These are phyloP conservation scores for Chamaenerion angustifolium DNA, from an alignment of 345 rosid species.

Conservation along the genomic window DNA sequence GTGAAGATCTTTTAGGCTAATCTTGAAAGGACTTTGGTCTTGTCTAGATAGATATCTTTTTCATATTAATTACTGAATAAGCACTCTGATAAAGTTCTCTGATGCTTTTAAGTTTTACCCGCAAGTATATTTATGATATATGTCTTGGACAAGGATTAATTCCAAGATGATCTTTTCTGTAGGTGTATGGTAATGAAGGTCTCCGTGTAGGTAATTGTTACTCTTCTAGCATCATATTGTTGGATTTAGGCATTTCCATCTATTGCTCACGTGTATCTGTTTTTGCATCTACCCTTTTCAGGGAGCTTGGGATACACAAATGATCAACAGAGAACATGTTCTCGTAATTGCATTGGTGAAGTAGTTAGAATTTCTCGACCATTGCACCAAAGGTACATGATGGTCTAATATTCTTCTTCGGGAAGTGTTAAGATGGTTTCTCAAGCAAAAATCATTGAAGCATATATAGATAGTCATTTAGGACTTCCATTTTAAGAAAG, in stretches of 20 bases:
- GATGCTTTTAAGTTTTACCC: background rate
- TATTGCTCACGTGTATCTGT: background rate
- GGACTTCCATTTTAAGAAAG: too few species aligned
- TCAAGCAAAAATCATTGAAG: background rate
- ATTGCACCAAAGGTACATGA: slow-evolving; percentile 27
- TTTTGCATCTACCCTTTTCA: slow-evolving; percentile 12
- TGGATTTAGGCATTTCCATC: too few species aligned
- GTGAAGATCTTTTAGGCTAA: too few species aligned
- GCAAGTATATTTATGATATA: background rate
- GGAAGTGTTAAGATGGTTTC: background rate
- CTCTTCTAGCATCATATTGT: background rate
- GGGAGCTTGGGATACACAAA: slow-evolving; percentile 30
- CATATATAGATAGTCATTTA: background rate
- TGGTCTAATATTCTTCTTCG: background rate
- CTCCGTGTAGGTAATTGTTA: slow-evolving; percentile 30
- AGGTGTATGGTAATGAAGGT: slow-evolving; percentile 48
- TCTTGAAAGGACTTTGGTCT: too few species aligned
- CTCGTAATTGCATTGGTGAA: slow-evolving; percentile 54
- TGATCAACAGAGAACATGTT: slow-evolving; percentile 11
- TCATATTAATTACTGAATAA: too few species aligned
- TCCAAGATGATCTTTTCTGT: slow-evolving; percentile 9
- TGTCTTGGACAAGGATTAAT: slow-evolving; percentile 16
- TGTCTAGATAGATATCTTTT: too few species aligned
- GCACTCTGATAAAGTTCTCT: background rate
- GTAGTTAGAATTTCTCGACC: slow-evolving; percentile 42